Evolutionary conservation across 2,329 filamentous ascomycete species (phyloP), one percentile per base, ranked within the genome.

Genomic region (Lecanicillium sp.): DNA sequence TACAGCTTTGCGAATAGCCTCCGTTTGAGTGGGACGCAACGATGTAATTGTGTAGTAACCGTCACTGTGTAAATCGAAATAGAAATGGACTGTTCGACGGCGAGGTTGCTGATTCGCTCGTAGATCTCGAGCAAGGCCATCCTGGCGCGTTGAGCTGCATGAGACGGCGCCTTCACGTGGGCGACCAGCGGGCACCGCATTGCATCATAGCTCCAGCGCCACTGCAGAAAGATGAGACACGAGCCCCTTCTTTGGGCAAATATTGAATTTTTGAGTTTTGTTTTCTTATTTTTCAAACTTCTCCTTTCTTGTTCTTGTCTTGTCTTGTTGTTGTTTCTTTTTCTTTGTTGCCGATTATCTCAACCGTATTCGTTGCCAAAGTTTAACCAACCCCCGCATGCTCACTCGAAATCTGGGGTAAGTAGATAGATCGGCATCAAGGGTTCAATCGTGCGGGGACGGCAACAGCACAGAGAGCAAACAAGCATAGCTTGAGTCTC

Each of bases 101-200:
- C n/a, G n/a, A n/a, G n/a, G n/a, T n/a, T n/a, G n/a, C n/a, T 26
- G 33, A 38, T 23, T 9, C 4, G 7, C 24, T 9, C 19, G 43
- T 11, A 17, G 33, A 45, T 32, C 33, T 19, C 23, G 1, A n/a
- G 24, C 9, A 5, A 17, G 19, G 24, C 29, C 19, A 19, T 19
- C 20, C 15, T 20, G 17, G 35, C 19, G n/a, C 26, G 10, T 33
- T n/a, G 15, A 23, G 17, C 1, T 44, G 15, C 32, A 27, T 36
- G 30, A 12, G 32, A 44, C 26, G 44, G 44, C 36, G 39, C 8
- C 39, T 37, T 33, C 46, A 49, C 39, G 46, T 30, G 46, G 33
- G 43, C 39, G 30, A 24, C 24, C n/a, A 30, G n/a, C 14, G 27
- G 12, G 27, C 32, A 36, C 19, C 19, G 30, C 17, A 49, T 49